Conservation (phyloP, 2,329 filamentous ascomycete species). For the Myrmaecium sp. region DNA sequence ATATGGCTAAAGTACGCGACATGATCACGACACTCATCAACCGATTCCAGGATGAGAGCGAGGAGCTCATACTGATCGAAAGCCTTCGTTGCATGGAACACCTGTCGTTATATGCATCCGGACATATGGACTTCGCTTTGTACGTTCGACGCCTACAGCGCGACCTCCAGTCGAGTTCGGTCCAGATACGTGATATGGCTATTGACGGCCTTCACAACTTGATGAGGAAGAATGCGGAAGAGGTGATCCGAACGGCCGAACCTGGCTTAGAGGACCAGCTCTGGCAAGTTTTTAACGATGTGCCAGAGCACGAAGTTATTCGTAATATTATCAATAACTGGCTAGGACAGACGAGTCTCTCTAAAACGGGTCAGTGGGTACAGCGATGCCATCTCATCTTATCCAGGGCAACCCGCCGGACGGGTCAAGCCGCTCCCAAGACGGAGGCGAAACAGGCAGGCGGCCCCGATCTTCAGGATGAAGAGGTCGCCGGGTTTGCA, state of each 20-base stretch:
- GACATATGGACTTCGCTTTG: conserved; percentile 63
- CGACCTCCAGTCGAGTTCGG: conserved; percentile 53
- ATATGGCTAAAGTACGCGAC: conserved; percentile 79
- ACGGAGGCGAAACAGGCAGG: conserved; percentile 30
- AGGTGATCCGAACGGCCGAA: conserved; percentile 61
- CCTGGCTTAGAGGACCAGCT: conserved; percentile 75
- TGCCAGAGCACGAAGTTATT: conserved; percentile 62
- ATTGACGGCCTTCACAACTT: conserved; percentile 82
- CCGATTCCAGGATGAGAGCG: conserved; percentile 64
- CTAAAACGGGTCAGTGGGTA: conserved; percentile 71
- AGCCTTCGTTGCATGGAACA: conserved; percentile 78
- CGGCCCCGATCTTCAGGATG: conserved; percentile 73
- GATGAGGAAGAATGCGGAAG: conserved; percentile 80
- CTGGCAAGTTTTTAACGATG: conserved; percentile 73
- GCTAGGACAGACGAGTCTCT: conserved; percentile 75
- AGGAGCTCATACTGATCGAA: conserved; percentile 53
- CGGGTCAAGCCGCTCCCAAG: conserved; percentile 34
- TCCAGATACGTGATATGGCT: conserved; percentile 59
- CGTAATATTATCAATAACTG: conserved; percentile 80
- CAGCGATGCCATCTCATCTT: conserved; percentile 75
- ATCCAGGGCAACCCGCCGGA: conserved; percentile 64
- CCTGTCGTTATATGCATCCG: conserved; percentile 77
- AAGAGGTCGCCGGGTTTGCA: conserved; percentile 92
- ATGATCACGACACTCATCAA: conserved; percentile 74
- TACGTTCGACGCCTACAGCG: conserved; percentile 74